Percentiles rank a stretch among this genome's conserved stretches.
phyloP scores from a whole-genome alignment of 345 rosid species.

The Euclidium syriacum region DNA sequence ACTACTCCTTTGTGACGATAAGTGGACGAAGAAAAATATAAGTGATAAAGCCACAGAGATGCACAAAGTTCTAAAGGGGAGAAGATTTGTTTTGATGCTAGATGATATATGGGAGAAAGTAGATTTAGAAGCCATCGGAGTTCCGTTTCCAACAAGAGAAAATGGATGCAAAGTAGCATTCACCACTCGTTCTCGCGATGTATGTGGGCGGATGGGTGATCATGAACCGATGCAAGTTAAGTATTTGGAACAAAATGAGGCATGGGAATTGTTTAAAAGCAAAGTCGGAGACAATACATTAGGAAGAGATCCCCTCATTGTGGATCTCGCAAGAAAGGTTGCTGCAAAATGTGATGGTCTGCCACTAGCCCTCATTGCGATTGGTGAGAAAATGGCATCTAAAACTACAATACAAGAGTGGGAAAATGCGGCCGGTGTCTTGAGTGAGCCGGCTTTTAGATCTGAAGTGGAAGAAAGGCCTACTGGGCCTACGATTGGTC shows the following conservation, averaged over 20 bases:
- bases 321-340: constrained; percentile 11
- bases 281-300: background rate
- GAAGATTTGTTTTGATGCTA: too few relatives aligned
- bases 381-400: too few relatives aligned
- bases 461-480: background rate
- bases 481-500: background rate
- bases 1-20: too few relatives aligned
- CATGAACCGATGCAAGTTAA: too few relatives aligned
- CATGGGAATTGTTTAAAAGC: constrained; percentile 10
- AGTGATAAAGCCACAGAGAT: too few relatives aligned
- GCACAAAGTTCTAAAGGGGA: too few relatives aligned
- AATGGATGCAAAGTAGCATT: background rate
- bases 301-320: too few relatives aligned
- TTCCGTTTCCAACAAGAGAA: background rate
- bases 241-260: background rate
- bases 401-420: too few relatives aligned
- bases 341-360: too few relatives aligned
- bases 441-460: background rate
- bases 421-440: too few relatives aligned
- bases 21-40: too few relatives aligned
- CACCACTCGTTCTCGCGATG: background rate
- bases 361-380: too few relatives aligned
- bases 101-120: constrained; percentile 11
- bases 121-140: background rate
- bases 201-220: background rate